Conservation (phyloP, 2,329 filamentous ascomycete species). For the Colletotrichum sp. region DNA sequence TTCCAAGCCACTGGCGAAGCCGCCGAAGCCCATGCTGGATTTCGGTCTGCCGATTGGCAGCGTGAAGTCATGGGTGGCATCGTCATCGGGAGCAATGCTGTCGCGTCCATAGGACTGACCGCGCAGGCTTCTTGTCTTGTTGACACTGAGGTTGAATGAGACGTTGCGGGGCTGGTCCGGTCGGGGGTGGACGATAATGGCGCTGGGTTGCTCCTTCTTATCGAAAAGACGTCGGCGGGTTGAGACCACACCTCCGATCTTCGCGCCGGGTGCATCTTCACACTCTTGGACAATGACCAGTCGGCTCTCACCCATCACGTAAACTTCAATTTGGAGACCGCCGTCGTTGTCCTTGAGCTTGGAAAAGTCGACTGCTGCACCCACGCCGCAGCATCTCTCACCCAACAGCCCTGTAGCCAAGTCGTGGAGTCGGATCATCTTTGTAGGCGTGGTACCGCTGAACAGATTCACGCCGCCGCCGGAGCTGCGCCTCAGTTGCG, state of each 20-base stretch:
- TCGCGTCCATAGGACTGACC: conserved; percentile 3
- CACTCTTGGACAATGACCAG: conserved; percentile 60
- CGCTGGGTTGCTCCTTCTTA: conserved; percentile 45
- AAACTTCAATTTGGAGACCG: conserved; percentile 56
- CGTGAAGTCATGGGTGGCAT: conserved; percentile 24
- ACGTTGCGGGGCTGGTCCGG: conserved; percentile 41
- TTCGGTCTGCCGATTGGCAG: conserved; percentile 32
- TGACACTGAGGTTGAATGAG: conserved; percentile 56
- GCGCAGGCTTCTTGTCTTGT: conserved; percentile 30
- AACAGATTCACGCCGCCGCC: conserved; percentile 61
- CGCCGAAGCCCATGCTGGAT: conserved; percentile 54
- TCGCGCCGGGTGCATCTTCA: conserved; percentile 51
- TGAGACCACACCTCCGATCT: conserved; percentile 40
- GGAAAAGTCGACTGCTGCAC: conserved; percentile 44
- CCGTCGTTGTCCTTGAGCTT: conserved; percentile 34
- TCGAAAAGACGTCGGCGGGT: conserved; percentile 32
- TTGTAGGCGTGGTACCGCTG: conserved; percentile 57
- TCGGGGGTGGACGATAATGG: conserved; percentile 61
- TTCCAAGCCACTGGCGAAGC: conserved; percentile 56
- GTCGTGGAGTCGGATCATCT: conserved; percentile 61
- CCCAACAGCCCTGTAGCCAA: conserved; percentile 59
- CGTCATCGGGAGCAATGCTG: conserved; percentile 5
- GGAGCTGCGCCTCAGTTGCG: conserved; percentile 56
- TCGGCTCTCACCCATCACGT: conserved; percentile 61
- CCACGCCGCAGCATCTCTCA: conserved; percentile 60